Conservation (phyloP, 495 filamentous ascomycete species). For the Oleoguttula mirabilis region DNA sequence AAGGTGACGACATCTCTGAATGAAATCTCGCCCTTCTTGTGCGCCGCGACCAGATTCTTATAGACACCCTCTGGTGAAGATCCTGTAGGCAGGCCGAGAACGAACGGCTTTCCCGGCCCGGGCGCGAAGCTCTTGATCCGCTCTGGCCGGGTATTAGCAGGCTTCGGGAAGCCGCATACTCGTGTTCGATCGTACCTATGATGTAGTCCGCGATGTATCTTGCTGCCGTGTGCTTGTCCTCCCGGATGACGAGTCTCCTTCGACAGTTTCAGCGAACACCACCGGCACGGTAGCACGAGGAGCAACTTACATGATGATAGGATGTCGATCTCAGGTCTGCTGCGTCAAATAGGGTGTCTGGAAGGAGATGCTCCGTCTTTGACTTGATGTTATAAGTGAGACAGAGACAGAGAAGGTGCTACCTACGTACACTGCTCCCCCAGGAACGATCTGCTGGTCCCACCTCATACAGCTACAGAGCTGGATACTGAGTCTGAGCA, state of each 20-base stretch:
- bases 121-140: slow-evolving; percentile 65
- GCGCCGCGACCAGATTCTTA: slow-evolving; percentile 57
- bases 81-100: slow-evolving; percentile 73
- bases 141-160: slow-evolving; percentile 26
- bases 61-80: slow-evolving; percentile 71
- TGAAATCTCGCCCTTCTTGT: slow-evolving; percentile 68
- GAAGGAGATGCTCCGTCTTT: no score
- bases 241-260: slow-evolving; percentile 78
- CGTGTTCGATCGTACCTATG: slow-evolving; percentile 42
- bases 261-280: no score
- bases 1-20: slow-evolving; percentile 83
- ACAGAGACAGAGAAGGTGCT: no score
- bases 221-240: slow-evolving; percentile 52
- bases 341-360: no score
- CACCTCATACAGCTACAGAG: no score
- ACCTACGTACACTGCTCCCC: no score
- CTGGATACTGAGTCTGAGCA: no score
- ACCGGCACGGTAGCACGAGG: no score
- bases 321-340: no score
- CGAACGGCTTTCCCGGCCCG: slow-evolving; percentile 58
- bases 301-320: no score
- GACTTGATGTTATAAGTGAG: no score
- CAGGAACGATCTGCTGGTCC: no score
- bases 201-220: slow-evolving; percentile 75
- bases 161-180: background rate